phyloP scores from a whole-genome alignment of 257 asterid species.

The Orobanche coerulescens region DNA sequence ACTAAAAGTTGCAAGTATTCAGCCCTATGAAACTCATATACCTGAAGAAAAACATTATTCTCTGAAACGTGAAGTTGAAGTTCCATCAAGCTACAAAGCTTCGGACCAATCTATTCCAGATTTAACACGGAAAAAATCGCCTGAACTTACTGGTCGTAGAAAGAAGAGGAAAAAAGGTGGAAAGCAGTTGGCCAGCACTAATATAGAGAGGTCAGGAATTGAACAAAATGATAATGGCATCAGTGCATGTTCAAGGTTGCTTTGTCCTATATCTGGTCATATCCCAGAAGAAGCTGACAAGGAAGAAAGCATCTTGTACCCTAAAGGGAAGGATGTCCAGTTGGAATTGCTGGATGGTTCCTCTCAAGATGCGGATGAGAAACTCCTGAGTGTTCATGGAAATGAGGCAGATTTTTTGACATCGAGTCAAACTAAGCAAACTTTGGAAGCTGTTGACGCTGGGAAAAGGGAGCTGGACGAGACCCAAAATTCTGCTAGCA shows the following conservation, averaged over 20 bases:
- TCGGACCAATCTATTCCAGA: constrained; percentile 23
- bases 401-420: constrained; percentile 17
- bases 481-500: constrained; percentile 10
- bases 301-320: constrained; percentile 18
- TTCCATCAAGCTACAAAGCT: constrained; percentile 13
- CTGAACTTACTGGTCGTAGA: not conserved
- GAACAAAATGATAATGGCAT: constrained; percentile 13
- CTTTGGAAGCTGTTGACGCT: constrained; percentile 4
- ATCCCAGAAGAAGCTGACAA: constrained; percentile 18
- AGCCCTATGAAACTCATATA: constrained; percentile 15
- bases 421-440: constrained; percentile 18
- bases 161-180: not conserved
- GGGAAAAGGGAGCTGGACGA: not conserved
- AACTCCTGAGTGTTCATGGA: too few species aligned
- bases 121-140: constrained; percentile 6
- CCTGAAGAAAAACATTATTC: constrained; percentile 9
- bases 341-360: constrained; percentile 23
- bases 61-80: constrained; percentile 13
- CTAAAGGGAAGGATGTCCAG: constrained; percentile 20
- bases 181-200: not conserved
- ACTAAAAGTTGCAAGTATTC: constrained; percentile 14
- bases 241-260: constrained; percentile 16
- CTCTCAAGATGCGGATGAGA: constrained; percentile 15
- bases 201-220: constrained; percentile 14
- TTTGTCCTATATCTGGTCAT: constrained; percentile 16